Base-by-base conservation (phyloP, 2,329 filamentous ascomycete genomes). In the Venturia pyrina region DNA sequence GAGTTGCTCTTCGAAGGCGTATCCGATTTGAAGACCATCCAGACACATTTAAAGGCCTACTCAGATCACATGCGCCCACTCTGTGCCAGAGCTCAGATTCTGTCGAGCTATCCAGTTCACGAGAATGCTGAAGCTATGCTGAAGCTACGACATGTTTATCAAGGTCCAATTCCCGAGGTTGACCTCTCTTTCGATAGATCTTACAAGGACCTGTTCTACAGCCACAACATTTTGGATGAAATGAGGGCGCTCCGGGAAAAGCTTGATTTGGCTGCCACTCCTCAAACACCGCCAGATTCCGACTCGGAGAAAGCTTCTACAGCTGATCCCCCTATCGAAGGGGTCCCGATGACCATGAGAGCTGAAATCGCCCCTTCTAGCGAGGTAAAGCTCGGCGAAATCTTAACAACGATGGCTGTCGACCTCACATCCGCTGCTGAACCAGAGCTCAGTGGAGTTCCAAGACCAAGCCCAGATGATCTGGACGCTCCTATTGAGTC, bases 101-200 rank as follows among this genome's bases (percentile, higher is more conserved):
- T 63, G 19, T 63, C 62, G 17, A 63, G 62, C 28, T 56, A 56
- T 32, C 24, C 50, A 13, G 50, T 56, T 6, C 50, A 56, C 28
- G 21, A 56, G 28, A 56, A 56, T 56, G 50, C 50, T 5, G 50
- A 56, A 17, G 50, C 50, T 56, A 56, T 56, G 50, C 50, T 8
- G 11, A 56, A 56, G 24, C 28, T 56, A 19, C 1, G 50, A 17
- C 32, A 56, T 56, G 13, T 56, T 28, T 56, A 56, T 34, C 50
- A 56, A 34, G 50, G 50, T n/a, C 50, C 50, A 17, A 56, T 34
- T 17, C 50, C 50, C 28, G 50, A 53, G 28, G 50, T 56, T 10
- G 24, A 34, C 28, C 50, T 56, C 50, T 56, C 50, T 56, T 56
- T 56, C 28, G 50, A 56, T 56, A 56, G 50, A n/a, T 56, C 50